Evolutionary conservation across 495 filamentous ascomycete genomes (phyloP).

Genomic region (Chaetomium fimeti): DNA sequence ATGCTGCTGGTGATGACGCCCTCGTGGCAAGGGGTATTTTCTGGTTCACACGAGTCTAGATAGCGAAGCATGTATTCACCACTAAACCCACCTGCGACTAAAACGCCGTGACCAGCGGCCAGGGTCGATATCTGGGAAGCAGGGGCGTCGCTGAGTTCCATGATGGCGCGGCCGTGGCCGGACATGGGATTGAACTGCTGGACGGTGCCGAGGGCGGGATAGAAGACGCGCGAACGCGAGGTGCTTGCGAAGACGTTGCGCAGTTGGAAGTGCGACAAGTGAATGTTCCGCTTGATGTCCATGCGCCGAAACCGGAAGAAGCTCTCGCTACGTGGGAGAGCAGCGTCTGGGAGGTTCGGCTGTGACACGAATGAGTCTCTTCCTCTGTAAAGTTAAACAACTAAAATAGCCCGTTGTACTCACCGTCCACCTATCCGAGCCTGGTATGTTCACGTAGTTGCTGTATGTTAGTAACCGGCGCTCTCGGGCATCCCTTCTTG

Average conservation of each 20-base stretch:
- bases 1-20: slow-evolving; percentile 64
- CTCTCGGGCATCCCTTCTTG: slow-evolving; percentile 57
- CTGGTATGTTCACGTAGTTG: slow-evolving; percentile 55
- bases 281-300: slow-evolving; percentile 62
- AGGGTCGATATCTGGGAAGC: slow-evolving; percentile 67
- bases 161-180: slow-evolving; percentile 48
- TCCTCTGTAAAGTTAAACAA: neutral
- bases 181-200: slow-evolving; percentile 54
- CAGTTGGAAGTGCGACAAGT: slow-evolving; percentile 82
- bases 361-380: slow-evolving; percentile 17
- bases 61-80: slow-evolving; percentile 74
- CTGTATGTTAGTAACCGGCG: slow-evolving; percentile 56
- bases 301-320: slow-evolving; percentile 72
- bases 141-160: slow-evolving; percentile 59
- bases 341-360: slow-evolving; percentile 34
- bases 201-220: slow-evolving; percentile 62
- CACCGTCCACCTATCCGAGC: slow-evolving; percentile 42
- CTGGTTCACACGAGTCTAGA: slow-evolving; percentile 47
- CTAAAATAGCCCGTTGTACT: slow-evolving; percentile 19
- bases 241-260: slow-evolving; percentile 76
- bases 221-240: slow-evolving; percentile 74
- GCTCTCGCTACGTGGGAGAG: slow-evolving; percentile 48
- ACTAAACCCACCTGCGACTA: slow-evolving; percentile 76
- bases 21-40: slow-evolving; percentile 47
- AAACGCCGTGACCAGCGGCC: slow-evolving; percentile 61